These are phyloP conservation scores for Pseudogymnoascus sp. DNA, from an alignment of 2,329 filamentous ascomycete species.

Conservation along the genomic window DNA sequence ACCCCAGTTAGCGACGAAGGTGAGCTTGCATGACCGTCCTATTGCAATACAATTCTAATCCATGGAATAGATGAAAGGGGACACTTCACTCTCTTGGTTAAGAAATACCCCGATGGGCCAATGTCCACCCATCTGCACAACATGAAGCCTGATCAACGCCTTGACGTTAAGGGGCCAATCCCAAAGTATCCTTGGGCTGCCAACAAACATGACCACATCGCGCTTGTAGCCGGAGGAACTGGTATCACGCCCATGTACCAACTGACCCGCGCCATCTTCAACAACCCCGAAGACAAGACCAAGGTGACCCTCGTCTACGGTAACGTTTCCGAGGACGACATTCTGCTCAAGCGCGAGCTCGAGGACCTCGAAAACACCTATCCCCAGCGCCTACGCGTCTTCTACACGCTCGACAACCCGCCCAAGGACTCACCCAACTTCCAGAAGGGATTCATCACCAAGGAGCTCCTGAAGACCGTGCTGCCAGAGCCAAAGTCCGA, in stretches of 20 bases:
- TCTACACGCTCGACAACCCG: constrained; percentile 85
- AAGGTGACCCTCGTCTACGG: constrained; percentile 94
- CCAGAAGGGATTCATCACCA: constrained; percentile 71
- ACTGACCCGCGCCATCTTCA: constrained; percentile 83
- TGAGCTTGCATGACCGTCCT: constrained; percentile 30
- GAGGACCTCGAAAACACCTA: constrained; percentile 86
- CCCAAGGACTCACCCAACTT: constrained; percentile 64
- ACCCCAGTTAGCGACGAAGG: constrained; percentile 84
- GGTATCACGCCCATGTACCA: constrained; percentile 99
- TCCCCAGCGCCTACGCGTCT: constrained; percentile 88
- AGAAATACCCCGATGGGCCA: constrained; percentile 80
- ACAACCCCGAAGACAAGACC: constrained; percentile 92
- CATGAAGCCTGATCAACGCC: constrained; percentile 69
- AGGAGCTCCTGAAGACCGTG: constrained; percentile 90
- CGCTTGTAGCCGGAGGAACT: constrained; percentile 84
- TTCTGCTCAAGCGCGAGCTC: constrained; percentile 80
- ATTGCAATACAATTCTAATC: background rate
- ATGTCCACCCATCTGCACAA: constrained; percentile 88
- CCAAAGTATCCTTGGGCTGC: constrained; percentile 83
- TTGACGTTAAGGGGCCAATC: constrained; percentile 91
- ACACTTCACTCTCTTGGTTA: constrained; percentile 81
- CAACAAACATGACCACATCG: constrained; percentile 91
- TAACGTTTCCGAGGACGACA: constrained; percentile 83
- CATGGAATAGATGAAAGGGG: constrained; percentile 56
- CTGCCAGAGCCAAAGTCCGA: constrained; percentile 84